Base-by-base conservation (phyloP, 2,329 filamentous ascomycete genomes). In the Aaosphaeria arxii region DNA sequence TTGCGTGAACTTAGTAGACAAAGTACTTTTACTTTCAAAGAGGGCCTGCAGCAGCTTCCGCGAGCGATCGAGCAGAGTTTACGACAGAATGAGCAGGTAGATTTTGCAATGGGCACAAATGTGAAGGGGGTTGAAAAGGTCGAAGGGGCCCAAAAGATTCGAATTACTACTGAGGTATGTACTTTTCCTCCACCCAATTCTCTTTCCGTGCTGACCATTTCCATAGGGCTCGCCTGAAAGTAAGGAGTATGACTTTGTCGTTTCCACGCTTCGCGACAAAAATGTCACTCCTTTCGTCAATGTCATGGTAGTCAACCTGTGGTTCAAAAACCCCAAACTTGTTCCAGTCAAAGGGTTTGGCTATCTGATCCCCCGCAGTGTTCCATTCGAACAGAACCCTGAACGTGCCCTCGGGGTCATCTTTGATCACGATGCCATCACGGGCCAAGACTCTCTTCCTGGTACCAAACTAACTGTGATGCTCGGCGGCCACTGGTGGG, bases 391-490 rank as follows among this genome's bases (percentile, higher is more conserved):
- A 35, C 78, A 89, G 55, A 95, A 96, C 65, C 87, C 89, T 1
- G 89, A 95, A 67, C 81, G 84, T 52, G 88, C 87, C 1, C 83
- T 99, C 5, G 94, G 94, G 53, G 91, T 97, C 45, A 87, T 97
- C 51, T 97, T 97, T 70, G 91, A 96, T 70, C 89, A 85, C 2
- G 84, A 89, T 54, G 80, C 81, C 13, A 73, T 76, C n/a, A 62
- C 70, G 43, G 80, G 78, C 13, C 77, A 81, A 57, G 82, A 87
- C 63, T 76, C 72, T 4, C 76, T 69, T 1, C 63, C 68, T 0
- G 90, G 89, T 28, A 95, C 90, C 11, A 96, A 95, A 69, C 72
- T 97, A 45, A 96, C 92, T 11, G 88, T 97, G 58, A 95, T 99
- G 84, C 76, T 99, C 48, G 94, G 94, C 50, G 94, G 94, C 1